phyloP scores from a whole-genome alignment of 257 asterid species.

The Plectranthus barbatus region DNA sequence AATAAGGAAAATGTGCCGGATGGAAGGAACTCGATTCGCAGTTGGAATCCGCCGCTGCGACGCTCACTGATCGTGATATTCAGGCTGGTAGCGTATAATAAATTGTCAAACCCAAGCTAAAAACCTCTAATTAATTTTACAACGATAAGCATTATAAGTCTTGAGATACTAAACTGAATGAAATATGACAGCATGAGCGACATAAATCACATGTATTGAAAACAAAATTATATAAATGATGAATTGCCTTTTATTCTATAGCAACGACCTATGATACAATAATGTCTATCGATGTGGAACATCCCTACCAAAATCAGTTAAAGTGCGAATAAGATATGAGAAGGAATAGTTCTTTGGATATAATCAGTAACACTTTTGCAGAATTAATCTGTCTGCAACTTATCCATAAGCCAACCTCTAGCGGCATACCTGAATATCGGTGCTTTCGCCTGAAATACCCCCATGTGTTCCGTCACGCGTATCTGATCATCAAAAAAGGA shows the following conservation, averaged over 20 bases:
- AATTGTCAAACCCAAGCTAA: no score
- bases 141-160: no score
- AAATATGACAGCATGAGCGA: no score
- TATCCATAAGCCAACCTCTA: background rate
- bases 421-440: background rate
- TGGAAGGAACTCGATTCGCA: no score
- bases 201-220: no score
- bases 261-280: background rate
- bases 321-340: slow-evolving; percentile 1
- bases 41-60: no score
- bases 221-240: no score
- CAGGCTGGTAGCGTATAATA: no score
- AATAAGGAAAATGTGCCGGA: no score
- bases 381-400: background rate
- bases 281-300: slow-evolving; percentile 10
- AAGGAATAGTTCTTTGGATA: background rate
- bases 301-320: slow-evolving; percentile 30
- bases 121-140: no score
- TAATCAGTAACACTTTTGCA: background rate
- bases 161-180: no score
- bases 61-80: no score
- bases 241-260: background rate
- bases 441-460: background rate
- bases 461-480: background rate
- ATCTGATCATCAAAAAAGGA: slow-evolving; percentile 10